Evolutionary conservation across 164 flowering plant genomes (phyloP).

Genomic region (Stephania cephalantha): DNA sequence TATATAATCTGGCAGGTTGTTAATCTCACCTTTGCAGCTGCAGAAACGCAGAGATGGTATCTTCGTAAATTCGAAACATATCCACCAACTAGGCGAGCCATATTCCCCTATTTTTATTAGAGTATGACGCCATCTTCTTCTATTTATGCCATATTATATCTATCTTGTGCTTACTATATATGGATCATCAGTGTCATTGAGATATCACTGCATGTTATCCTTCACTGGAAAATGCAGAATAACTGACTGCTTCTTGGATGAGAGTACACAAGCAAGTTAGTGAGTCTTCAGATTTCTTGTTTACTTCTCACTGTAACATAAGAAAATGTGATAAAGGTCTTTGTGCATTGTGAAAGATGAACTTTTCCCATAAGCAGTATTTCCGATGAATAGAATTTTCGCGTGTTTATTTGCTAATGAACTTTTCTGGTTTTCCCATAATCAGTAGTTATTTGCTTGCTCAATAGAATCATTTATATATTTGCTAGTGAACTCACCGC

Average conservation of each 20-base stretch:
- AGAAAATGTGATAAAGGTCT: not conserved
- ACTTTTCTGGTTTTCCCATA: no score
- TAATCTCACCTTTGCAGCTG: constrained; percentile 68
- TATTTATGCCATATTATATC: not conserved
- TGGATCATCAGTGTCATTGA: not conserved
- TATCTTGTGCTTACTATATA: not conserved
- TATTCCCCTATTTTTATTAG: constrained; percentile 63
- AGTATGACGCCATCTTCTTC: not conserved
- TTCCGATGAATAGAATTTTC: not conserved
- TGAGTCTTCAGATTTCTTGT: not conserved
- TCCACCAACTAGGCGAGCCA: constrained; percentile 53
- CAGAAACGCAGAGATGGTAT: constrained; percentile 87
- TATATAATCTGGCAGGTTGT: constrained; percentile 42
- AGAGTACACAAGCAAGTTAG: not conserved
- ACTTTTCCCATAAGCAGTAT: not conserved
- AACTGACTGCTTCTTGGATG: not conserved
- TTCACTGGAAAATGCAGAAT: not conserved
- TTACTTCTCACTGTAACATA: not conserved
- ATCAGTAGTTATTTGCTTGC: no score
- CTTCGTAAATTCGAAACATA: constrained; percentile 64
- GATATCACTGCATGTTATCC: not conserved
- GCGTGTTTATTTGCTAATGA: not conserved
- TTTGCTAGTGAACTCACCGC: no score
- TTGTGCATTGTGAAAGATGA: not conserved
- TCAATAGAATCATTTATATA: no score